Conservation (phyloP, 805 yeast species). For the Helenozyma baotianmanensis region DNA sequence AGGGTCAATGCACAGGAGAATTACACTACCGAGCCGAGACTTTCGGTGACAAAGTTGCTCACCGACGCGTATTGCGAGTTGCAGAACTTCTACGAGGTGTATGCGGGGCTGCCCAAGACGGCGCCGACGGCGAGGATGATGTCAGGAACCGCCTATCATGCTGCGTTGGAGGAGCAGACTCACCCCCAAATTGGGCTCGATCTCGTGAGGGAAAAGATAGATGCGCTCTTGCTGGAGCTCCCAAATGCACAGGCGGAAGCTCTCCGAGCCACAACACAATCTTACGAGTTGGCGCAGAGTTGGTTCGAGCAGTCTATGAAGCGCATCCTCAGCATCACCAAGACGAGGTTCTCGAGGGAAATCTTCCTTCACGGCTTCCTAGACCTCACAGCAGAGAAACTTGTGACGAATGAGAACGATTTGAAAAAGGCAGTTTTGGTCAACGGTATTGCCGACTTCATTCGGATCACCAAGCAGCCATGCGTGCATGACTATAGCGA, state of each 20-base stretch:
- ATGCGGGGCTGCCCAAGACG: constrained; percentile 31
- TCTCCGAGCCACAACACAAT: constrained; percentile 11
- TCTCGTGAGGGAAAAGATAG: constrained; percentile 13
- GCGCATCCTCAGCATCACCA: constrained; percentile 38
- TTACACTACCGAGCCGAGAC: constrained; percentile 22
- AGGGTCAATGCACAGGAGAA: constrained; percentile 9
- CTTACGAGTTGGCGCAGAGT: constrained; percentile 20
- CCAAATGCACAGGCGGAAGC: constrained; percentile 10
- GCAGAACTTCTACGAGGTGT: constrained; percentile 48
- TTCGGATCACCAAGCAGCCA: constrained; percentile 3
- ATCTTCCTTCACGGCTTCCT: constrained; percentile 51
- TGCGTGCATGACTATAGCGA: constrained; percentile 1
- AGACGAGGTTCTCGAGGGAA: constrained; percentile 57
- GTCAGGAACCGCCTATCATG: constrained; percentile 36
- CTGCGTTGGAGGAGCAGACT: constrained; percentile 14
- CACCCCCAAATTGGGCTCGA: constrained; percentile 47
- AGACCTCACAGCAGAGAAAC: constrained; percentile 22
- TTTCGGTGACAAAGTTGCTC: constrained; percentile 58
- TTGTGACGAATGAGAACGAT: constrained; percentile 8
- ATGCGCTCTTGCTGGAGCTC: constrained; percentile 6
- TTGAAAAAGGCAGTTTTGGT: constrained; percentile 36
- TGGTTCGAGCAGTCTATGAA: constrained; percentile 41
- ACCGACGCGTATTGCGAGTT: constrained; percentile 70
- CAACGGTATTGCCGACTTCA: constrained; percentile 48
- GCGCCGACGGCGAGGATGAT: constrained; percentile 32